Base-by-base conservation (phyloP, 495 filamentous ascomycete genomes). In the Penicillium longicatenatum region DNA sequence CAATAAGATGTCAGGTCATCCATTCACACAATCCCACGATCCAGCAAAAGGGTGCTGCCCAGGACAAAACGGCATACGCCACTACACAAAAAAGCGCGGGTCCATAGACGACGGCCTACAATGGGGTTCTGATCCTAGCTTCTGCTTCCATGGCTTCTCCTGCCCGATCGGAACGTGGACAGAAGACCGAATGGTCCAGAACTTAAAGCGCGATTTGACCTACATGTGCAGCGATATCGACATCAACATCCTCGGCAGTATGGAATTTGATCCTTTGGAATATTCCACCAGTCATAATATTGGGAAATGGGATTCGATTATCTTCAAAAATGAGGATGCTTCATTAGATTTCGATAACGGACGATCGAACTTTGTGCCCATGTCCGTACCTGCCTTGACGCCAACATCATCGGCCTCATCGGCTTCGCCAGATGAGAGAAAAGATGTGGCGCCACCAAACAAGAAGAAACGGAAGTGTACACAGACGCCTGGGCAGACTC, bases 51-150 rank as follows among this genome's bases (percentile, higher is more conserved):
- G 14, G 17, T 48, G 45, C 24, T 24, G 19, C 17, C 30, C 8
- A 9, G 30, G 49, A 20, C 29, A 51, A 8, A 51, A 3, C 17
- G 21, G 19, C 49, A 39, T 29, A 22, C 33, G 30, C 3, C 30
- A 51, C 17, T 51, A 51, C n/a, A 51, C 33, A 20, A 35, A 51
- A 22, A 51, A 39, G 31, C 49, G 30, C 30, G 1, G 22, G 26
- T 35, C 33, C 17, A 35, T 51, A 14, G 49, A 37, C 4, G 49
- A 51, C 10, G 65, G 57, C 3, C 52, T 68, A 17, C 63, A 66
- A 46, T 68, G 66, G 66, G 66, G 66, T 29, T 66, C 66, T 1
- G 66, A 68, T 31, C 66, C 66, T 10, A 68, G 58, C 22, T 68
- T 68, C 57, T 63, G 66, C 29, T 68, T 59, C 43, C 66, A 68